Conservation (phyloP, 1,284 basidiomycete genomes). For the Apiotrichum gamsii region DNA sequence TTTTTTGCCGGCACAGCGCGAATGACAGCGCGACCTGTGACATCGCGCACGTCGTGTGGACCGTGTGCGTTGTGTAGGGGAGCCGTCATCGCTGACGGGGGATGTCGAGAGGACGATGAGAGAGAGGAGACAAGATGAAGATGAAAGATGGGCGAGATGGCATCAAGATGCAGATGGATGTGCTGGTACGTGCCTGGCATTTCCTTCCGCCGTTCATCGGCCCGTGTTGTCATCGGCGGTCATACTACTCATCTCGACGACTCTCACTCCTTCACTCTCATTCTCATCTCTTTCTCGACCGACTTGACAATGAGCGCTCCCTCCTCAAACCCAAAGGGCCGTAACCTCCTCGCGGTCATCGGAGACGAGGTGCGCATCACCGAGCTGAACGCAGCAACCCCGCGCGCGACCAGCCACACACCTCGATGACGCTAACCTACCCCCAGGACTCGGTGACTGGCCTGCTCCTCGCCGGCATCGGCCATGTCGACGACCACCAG, state of each 20-base stretch:
- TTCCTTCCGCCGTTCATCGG: neutral
- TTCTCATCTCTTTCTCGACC: neutral
- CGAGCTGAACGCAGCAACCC: neutral
- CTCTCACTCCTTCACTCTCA: no score
- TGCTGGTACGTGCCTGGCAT: neutral
- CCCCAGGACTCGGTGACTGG: conserved; percentile 88
- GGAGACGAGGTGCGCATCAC: conserved; percentile 71
- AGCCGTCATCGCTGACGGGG: neutral
- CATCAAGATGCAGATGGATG: neutral
- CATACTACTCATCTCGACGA: neutral
- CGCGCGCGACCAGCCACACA: neutral
- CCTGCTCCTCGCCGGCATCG: conserved; percentile 82
- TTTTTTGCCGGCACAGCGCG: conserved; percentile 14
- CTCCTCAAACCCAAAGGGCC: conserved; percentile 57
- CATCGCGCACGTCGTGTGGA: conserved; percentile 6
- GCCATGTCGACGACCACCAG: conserved; percentile 77
- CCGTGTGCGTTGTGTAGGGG: no score
- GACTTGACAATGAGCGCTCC: conserved; percentile 22
- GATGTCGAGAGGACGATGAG: neutral
- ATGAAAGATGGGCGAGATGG: neutral
- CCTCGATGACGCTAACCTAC: no score
- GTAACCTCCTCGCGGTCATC: conserved; percentile 80
- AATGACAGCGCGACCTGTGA: conserved; percentile 11
- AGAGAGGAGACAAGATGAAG: neutral
- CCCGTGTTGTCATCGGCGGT: neutral